phyloP scores from a whole-genome alignment of 345 rosid genomes.

The Psidium guajava region DNA sequence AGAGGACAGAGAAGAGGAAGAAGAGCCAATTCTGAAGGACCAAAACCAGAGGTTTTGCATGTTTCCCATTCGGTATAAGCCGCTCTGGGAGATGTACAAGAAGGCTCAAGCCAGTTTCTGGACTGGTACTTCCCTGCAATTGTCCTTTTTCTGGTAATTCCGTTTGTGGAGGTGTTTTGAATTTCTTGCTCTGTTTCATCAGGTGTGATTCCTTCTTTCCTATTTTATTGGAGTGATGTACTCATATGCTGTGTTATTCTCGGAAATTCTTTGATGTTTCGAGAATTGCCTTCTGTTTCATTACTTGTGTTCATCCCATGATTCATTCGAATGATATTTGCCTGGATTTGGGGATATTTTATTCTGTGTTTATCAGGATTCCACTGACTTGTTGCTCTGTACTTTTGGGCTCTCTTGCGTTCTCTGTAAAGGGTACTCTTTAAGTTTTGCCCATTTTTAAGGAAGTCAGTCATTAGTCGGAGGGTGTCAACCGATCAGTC shows the following conservation, averaged over 20 bases:
- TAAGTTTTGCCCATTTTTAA: neutral
- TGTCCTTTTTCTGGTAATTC: neutral
- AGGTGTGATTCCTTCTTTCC: neutral
- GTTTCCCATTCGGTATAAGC: constrained; percentile 70
- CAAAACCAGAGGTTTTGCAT: constrained; percentile 83
- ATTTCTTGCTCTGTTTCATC: neutral
- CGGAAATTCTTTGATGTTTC: neutral
- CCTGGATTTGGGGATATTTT: neutral
- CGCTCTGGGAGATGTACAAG: constrained; percentile 94
- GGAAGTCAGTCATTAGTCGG: too few species aligned
- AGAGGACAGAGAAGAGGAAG: constrained; percentile 10
- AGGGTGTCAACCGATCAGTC: neutral
- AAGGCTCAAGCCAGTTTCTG: constrained; percentile 93
- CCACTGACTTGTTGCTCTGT: neutral
- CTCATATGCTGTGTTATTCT: neutral
- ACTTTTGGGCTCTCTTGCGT: neutral
- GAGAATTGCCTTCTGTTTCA: neutral
- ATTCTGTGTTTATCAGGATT: neutral
- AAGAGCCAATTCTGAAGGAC: constrained; percentile 59
- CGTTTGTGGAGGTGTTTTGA: neutral
- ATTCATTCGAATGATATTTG: neutral
- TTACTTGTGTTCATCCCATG: neutral
- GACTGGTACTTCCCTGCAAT: constrained; percentile 40
- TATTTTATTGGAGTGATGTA: neutral
- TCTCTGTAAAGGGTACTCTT: neutral